Evolutionary conservation across 306 rosid species (phyloP).

Genomic region (Glycine latifolia): DNA sequence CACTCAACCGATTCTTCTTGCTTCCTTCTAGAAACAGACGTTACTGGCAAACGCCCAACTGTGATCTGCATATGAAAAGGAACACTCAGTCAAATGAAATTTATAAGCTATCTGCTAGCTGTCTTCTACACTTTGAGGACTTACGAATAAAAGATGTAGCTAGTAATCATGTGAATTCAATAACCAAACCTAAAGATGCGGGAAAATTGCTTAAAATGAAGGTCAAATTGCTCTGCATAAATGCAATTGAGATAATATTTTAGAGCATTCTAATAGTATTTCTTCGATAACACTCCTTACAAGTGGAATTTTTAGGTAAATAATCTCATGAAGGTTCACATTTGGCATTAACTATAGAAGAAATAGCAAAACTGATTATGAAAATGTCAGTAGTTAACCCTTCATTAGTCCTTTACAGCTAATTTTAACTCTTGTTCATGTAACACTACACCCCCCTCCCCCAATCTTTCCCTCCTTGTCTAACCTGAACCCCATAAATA

Average conservation of each 20-base stretch:
- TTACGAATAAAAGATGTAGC: background rate
- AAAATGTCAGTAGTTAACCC: background rate
- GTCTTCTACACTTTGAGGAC: slow-evolving; percentile 3
- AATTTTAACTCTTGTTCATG: background rate
- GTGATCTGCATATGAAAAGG: slow-evolving; percentile 64
- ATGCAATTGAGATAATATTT: background rate
- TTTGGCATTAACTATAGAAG: background rate
- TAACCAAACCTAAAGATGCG: no score
- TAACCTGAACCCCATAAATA: background rate
- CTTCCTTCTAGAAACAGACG: slow-evolving; percentile 77
- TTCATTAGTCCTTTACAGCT: background rate
- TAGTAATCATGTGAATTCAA: no score
- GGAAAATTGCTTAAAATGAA: background rate
- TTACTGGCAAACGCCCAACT: slow-evolving; percentile 87
- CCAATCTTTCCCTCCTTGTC: background rate
- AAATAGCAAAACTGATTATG: background rate
- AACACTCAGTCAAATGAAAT: slow-evolving; percentile 3
- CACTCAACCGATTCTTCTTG: slow-evolving; percentile 74
- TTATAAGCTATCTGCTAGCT: background rate
- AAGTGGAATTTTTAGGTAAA: background rate
- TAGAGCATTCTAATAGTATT: background rate
- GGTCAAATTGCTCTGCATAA: background rate
- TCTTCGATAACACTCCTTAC: background rate
- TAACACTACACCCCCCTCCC: background rate
- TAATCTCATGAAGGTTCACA: background rate